Conservation (phyloP, 306 rosid species). For the Rosa multiflora region DNA sequence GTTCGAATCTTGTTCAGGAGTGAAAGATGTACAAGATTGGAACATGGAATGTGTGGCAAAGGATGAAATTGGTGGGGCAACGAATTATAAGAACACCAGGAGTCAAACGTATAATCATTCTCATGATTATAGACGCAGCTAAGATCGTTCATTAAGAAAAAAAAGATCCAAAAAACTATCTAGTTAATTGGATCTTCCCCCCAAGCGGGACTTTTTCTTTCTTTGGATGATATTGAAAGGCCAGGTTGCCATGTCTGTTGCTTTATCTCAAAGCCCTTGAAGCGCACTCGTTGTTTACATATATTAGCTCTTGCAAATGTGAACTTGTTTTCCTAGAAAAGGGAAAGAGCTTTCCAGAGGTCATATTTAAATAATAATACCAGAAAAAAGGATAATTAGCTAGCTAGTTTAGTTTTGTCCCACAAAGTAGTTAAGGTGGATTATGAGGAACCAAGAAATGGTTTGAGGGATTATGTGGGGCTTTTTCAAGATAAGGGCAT, state of each 20-base stretch:
- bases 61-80: constrained; percentile 5
- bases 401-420: background rate
- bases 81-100: background rate
- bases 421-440: background rate
- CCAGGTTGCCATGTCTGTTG: constrained; percentile 27
- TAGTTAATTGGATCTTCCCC: background rate
- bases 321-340: background rate
- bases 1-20: background rate
- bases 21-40: background rate
- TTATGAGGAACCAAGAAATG: constrained; percentile 1
- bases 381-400: background rate
- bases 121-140: background rate
- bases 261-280: constrained; percentile 20
- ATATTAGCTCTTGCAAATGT: background rate
- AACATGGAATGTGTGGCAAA: background rate
- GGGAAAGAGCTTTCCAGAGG: background rate
- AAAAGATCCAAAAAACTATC: background rate
- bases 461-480: constrained; percentile 15
- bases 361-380: background rate
- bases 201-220: background rate
- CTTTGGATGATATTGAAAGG: background rate
- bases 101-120: constrained; percentile 19
- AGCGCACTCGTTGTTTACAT: background rate
- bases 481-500: constrained; percentile 2
- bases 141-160: background rate